A percentile compares a stretch with the other conserved stretches of the same genome.
Evolutionary conservation across 352 stramenopile genomes (phyloP).

Genomic region (Globisporangium rhizosaccharum): DNA sequence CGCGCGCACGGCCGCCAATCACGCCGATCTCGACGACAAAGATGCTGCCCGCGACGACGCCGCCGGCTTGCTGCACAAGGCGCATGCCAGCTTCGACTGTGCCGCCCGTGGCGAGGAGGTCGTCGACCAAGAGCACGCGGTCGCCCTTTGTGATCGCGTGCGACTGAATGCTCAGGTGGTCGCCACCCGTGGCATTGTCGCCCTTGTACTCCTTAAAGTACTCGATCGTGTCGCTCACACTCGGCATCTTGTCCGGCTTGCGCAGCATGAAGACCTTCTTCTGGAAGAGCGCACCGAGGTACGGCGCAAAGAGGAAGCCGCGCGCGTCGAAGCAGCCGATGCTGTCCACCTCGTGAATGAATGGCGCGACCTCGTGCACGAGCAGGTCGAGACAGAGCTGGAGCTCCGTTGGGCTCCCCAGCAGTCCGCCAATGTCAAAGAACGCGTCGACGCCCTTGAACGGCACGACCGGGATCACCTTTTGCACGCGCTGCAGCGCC

Average conservation of each 20-base stretch:
- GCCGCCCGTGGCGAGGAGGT: constrained; percentile 96
- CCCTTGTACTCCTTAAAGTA: constrained; percentile 94
- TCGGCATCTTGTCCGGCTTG: constrained; percentile 97
- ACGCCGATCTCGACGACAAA: constrained; percentile 94
- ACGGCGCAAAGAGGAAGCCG: constrained; percentile 96
- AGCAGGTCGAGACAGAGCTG: constrained; percentile 93
- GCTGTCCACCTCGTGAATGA: constrained; percentile 53
- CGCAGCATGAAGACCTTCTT: constrained; percentile 99
- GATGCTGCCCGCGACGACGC: constrained; percentile 86
- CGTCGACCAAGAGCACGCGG: constrained; percentile 95
- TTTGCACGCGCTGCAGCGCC: constrained; percentile 64
- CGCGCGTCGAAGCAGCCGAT: constrained; percentile 95
- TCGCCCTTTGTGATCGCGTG: constrained; percentile 70
- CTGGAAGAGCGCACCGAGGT: constrained; percentile 91
- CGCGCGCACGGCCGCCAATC: constrained; percentile 49
- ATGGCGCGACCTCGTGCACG: constrained; percentile 49
- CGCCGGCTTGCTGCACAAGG: constrained; percentile 84
- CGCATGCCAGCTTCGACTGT: constrained; percentile 88
- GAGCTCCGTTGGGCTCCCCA: constrained; percentile 86
- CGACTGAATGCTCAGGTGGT: constrained; percentile 85
- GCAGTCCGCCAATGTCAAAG: constrained; percentile 96
- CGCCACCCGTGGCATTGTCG: constrained; percentile 75
- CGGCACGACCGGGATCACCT: constrained; percentile 92
- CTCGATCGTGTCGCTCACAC: constrained; percentile 84
- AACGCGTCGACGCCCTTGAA: constrained; percentile 95